Base-by-base conservation (phyloP, 176 grass and related monocot species). In the Avena atlantica region DNA sequence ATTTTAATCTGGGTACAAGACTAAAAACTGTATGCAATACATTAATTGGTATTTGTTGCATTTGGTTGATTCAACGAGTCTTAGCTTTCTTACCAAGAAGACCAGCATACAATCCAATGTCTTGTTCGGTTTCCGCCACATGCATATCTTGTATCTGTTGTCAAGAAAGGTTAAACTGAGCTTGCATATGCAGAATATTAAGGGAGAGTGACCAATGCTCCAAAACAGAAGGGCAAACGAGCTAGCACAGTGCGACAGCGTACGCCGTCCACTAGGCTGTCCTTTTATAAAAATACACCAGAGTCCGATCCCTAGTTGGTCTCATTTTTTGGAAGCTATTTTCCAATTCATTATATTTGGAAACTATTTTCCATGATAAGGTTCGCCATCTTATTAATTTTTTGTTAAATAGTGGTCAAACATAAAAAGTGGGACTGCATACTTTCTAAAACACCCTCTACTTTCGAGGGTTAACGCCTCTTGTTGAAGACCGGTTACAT, bases 91-190 rank as follows among this genome's bases (percentile, higher is more conserved):
- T 86, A 95, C 96, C 96, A 17, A 98, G 89, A 82, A 98, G 86
- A 72, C 96, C 96, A 42, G 96, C 96, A 85, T 95, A 98, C 53
- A 98, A 88, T 82, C 96, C 96, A 80, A 98, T 98, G 89, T 98
- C 96, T 91, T 95, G 85, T 71, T 93, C 91, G 6, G 11, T 84
- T 83, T 90, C 47, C 3, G 95, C 89, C 64, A 98, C 70, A 34
- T 95, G 88, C 68, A 98, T 81, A 36, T 98, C 93, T 56, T 86
- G 82, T 71, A 95, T 92, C 95, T 98, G 55, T 76, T 78, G 34
- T 37, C 8, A 69, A 70, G 68, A 20, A 70, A 42, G 68, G 17
- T n/a, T 8, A 69, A 69, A 37, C 31, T 69, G 29, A 69, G 66
- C 8, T 69, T 19, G 65, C 13, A 70, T 40, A 42, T 70, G 2